phyloP scores from a whole-genome alignment of 148 eudicot genomes.

The Euryodendron excelsum region DNA sequence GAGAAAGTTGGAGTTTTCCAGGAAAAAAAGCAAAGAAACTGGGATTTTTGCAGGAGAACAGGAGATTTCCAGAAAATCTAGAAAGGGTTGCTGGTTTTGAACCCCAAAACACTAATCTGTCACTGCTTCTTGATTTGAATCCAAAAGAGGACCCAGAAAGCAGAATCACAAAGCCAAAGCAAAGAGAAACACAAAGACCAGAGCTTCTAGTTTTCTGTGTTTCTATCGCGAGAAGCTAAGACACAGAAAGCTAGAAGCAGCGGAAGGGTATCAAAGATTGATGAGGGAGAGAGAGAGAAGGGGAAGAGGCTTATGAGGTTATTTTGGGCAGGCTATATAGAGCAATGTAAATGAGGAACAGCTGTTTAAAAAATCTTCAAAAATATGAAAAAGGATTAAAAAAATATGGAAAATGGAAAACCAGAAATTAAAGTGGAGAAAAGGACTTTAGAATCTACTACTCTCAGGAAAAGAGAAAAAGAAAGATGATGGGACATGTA shows the following conservation, averaged over 20 bases:
- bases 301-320: slow-evolving; percentile 4
- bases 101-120: no score
- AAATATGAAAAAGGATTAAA: not conserved
- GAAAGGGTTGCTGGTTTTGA: no score
- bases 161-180: not conserved
- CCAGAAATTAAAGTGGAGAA: not conserved
- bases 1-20: not conserved
- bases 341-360: not conserved
- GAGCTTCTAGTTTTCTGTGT: not conserved
- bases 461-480: not conserved
- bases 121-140: not conserved
- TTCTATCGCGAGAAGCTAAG: slow-evolving; percentile 27
- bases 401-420: not conserved
- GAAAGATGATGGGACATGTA: slow-evolving; percentile 18
- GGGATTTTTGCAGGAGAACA: not conserved
- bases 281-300: slow-evolving; percentile 8
- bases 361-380: not conserved
- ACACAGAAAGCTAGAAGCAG: not conserved
- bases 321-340: slow-evolving; percentile 21
- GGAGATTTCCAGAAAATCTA: not conserved
- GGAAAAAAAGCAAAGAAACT: not conserved
- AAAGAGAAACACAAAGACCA: slow-evolving; percentile 17
- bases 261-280: not conserved
- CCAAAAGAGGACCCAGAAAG: not conserved
- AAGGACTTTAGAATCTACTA: slow-evolving; percentile 25